phyloP scores from a whole-genome alignment of 1,139 yeast genomes.

The Geotrichum cucujoidarum region DNA sequence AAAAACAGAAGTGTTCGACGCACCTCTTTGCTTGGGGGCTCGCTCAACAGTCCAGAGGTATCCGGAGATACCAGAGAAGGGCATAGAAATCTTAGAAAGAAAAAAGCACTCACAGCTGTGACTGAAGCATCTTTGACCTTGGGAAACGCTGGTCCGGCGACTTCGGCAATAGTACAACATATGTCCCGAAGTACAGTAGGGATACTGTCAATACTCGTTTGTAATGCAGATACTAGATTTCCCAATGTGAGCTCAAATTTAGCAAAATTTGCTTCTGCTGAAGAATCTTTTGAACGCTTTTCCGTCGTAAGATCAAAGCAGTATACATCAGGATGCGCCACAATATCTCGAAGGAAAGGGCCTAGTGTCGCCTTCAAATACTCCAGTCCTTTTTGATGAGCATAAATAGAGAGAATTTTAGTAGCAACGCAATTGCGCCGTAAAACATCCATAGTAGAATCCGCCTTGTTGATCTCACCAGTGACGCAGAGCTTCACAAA shows the following conservation, averaged over 20 bases:
- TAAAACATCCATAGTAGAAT: slow-evolving; percentile 65
- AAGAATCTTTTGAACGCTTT: slow-evolving; percentile 42
- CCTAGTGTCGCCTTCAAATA: slow-evolving; percentile 52
- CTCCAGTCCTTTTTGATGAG: slow-evolving; percentile 58
- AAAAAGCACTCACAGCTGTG: slow-evolving; percentile 77
- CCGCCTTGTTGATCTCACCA: slow-evolving; percentile 57
- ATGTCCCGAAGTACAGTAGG: slow-evolving; percentile 63
- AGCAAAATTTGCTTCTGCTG: slow-evolving; percentile 43
- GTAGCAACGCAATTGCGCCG: slow-evolving; percentile 82
- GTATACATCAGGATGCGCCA: slow-evolving; percentile 48
- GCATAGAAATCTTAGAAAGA: slow-evolving; percentile 72
- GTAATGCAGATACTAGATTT: slow-evolving; percentile 53
- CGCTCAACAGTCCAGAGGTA: slow-evolving; percentile 40
- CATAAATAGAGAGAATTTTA: slow-evolving; percentile 64
- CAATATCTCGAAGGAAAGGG: slow-evolving; percentile 53
- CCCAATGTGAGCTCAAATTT: slow-evolving; percentile 54
- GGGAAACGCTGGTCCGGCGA: slow-evolving; percentile 56
- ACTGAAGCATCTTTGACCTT: slow-evolving; percentile 45
- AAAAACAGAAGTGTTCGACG: slow-evolving; percentile 66
- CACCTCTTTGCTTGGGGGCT: slow-evolving; percentile 38
- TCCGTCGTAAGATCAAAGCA: slow-evolving; percentile 52
- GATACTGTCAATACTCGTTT: slow-evolving; percentile 46
- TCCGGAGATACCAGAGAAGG: slow-evolving; percentile 88
- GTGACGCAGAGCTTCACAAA: slow-evolving; percentile 54
- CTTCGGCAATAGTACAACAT: slow-evolving; percentile 55